Base-by-base conservation (phyloP, 2,329 filamentous ascomycete species). In the Colletotrichum limetticola region DNA sequence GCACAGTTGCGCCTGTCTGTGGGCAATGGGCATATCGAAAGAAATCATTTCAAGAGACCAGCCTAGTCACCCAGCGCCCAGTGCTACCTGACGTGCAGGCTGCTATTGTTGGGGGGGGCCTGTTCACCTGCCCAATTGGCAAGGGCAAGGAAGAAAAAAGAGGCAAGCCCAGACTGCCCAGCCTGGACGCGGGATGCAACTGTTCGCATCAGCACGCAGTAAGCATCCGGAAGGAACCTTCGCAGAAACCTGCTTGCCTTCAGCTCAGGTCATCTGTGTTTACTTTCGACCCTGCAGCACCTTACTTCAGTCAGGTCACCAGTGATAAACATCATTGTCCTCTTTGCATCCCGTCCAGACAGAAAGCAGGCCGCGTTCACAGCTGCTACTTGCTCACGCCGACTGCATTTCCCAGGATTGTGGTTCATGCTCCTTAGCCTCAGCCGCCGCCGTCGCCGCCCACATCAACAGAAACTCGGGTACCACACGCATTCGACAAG, bases 381-480 rank as follows among this genome's bases (percentile, higher is more conserved):
- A 16, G 26, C 56, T 46, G 19, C 46, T 16, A 60, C 35, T 46
- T 53, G 35, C 56, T 55, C 22, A 60, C 42, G 60, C 52, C 35
- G 26, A 11, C 59, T 62, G 46, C 60, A 53, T n/a, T 52, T 28
- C 46, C 28, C 26, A 32, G 52, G n/a, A n/a, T 11, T 32, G 19
- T 42, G 32, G 57, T 35, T 53, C 46, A 11, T 35, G 16, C 30
- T 19, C 16, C 49, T 57, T 49, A 35, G 60, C 53, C 60, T 58
- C 66, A 37, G n/a, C 42, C 46, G 28, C 62, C n/a, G 22, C 19
- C 61, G 28, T n/a, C 28, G 28, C 32, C 52, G 19, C 63, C 60
- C 60, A 49, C 19, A 49, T 59, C 62, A 32, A 53, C 60, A 69
- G 55, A 66, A 55, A 57, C 62, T 60, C 64, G 63, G 42, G 63